Percentiles rank a stretch among this genome's conserved stretches.
phyloP scores from a whole-genome alignment of 129 eudicot genomes.

The Logfia minima region DNA sequence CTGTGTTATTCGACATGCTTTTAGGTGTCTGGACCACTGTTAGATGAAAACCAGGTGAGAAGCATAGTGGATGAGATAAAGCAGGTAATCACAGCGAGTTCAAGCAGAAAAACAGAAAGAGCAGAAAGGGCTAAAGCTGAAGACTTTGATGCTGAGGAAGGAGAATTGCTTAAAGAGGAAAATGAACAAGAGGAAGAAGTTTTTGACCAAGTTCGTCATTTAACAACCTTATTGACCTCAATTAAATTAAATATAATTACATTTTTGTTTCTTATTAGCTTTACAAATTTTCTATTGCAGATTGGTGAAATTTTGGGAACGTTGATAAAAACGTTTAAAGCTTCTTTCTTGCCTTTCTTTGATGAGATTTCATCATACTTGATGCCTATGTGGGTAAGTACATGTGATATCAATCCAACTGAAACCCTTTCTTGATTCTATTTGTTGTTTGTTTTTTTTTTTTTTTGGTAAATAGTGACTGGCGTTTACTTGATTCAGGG shows the following conservation, averaged over 20 bases:
- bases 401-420: slow-evolving; percentile 7
- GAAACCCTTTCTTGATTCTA: neutral
- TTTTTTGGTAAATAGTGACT: neutral
- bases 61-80: slow-evolving; percentile 96
- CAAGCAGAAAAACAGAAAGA: slow-evolving; percentile 90
- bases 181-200: slow-evolving; percentile 99
- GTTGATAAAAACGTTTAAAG: slow-evolving; percentile 89
- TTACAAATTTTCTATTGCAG: slow-evolving; percentile 35
- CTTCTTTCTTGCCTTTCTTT: slow-evolving; percentile 94
- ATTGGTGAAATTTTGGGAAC: slow-evolving; percentile 96
- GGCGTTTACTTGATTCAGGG: slow-evolving; percentile 46
- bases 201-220: slow-evolving; percentile 80
- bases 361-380: slow-evolving; percentile 89
- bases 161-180: slow-evolving; percentile 88
- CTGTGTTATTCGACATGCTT: slow-evolving; percentile 18
- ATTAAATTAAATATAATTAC: neutral
- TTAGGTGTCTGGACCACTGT: slow-evolving; percentile 78
- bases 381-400: slow-evolving; percentile 99
- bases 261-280: neutral
- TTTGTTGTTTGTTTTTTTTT: neutral
- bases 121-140: slow-evolving; percentile 97
- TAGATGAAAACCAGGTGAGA: slow-evolving; percentile 86
- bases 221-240: neutral
- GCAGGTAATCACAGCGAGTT: slow-evolving; percentile 96
- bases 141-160: slow-evolving; percentile 99